Percentiles rank a stretch among this genome's conserved stretches.
These are phyloP conservation scores for Aspergillus ellipticus DNA, from an alignment of 495 filamentous ascomycete genomes.

Conservation along the genomic window DNA sequence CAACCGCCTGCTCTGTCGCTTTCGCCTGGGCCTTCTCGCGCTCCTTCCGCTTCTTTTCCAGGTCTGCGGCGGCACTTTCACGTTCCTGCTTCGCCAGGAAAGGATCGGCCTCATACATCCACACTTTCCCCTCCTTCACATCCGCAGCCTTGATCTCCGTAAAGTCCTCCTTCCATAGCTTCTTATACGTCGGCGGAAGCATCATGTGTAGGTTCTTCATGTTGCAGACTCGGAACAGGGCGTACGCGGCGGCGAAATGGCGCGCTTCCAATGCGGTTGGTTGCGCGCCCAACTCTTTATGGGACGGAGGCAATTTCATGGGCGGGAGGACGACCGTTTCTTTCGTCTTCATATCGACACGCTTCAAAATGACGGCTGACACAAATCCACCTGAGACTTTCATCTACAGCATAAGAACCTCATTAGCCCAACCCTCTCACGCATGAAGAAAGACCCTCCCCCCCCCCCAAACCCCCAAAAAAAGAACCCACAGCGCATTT, in stretches of 20 bases:
- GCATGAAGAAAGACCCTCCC: neutral
- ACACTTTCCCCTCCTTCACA: constrained; percentile 67
- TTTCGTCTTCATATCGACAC: constrained; percentile 77
- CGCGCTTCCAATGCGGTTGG: constrained; percentile 81
- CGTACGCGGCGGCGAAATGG: constrained; percentile 88
- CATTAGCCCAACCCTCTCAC: constrained; percentile 9
- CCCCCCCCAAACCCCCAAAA: too few relatives aligned
- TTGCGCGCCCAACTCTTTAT: constrained; percentile 64
- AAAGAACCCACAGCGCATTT: neutral
- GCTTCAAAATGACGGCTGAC: constrained; percentile 72
- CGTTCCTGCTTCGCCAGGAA: constrained; percentile 76
- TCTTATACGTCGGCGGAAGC: constrained; percentile 83
- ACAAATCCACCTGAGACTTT: constrained; percentile 62
- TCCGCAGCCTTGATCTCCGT: constrained; percentile 73
- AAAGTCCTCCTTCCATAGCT: constrained; percentile 85
- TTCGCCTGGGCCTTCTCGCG: constrained; percentile 59
- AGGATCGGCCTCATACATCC: constrained; percentile 96
- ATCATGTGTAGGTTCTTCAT: constrained; percentile 93
- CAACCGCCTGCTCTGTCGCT: constrained; percentile 49
- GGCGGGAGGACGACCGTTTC: constrained; percentile 71
- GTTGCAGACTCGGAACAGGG: constrained; percentile 83
- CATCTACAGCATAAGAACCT: constrained; percentile 27
- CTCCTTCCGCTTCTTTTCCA: constrained; percentile 68
- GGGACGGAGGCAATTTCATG: constrained; percentile 71
- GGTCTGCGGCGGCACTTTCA: constrained; percentile 65